Percentiles rank a stretch among this genome's conserved stretches.
phyloP scores from a whole-genome alignment of 176 grass and related monocot species.

The Tillandsia leiboldiana region DNA sequence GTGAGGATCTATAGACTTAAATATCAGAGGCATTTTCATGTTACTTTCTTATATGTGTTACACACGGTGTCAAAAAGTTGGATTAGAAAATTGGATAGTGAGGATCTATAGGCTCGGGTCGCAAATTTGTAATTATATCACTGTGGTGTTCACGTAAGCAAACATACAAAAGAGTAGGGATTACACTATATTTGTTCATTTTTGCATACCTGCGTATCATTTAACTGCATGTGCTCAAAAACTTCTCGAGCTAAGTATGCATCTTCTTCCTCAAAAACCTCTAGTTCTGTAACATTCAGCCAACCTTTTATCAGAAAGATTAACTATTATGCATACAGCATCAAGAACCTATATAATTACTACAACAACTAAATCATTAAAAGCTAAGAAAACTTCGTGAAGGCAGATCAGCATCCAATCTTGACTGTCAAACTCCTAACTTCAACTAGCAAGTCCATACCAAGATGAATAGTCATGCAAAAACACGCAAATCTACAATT shows the following conservation, averaged over 20 bases:
- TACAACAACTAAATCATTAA: neutral
- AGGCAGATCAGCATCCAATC: no score
- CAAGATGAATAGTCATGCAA: slow-evolving; percentile 7
- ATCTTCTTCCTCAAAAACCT: slow-evolving; percentile 87
- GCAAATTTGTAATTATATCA: no score
- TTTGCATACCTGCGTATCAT: slow-evolving; percentile 45
- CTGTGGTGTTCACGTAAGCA: no score
- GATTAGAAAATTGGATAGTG: no score
- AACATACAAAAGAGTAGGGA: neutral
- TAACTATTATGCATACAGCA: neutral
- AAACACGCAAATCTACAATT: neutral
- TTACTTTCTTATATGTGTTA: no score
- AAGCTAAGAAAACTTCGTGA: neutral
- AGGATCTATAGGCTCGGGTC: no score
- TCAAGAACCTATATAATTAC: neutral
- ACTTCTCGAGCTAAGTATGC: slow-evolving; percentile 65
- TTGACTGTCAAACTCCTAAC: no score
- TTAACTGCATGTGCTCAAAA: slow-evolving; percentile 89
- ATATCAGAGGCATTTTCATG: neutral
- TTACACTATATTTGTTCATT: neutral
- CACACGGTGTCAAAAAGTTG: no score
- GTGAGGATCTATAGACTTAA: no score
- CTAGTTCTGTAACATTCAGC: slow-evolving; percentile 47
- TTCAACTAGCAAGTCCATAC: no score
- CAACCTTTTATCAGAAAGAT: neutral